These are phyloP conservation scores for Mrakia blollopis DNA, from an alignment of 768 basidiomycete species.

Conservation along the genomic window DNA sequence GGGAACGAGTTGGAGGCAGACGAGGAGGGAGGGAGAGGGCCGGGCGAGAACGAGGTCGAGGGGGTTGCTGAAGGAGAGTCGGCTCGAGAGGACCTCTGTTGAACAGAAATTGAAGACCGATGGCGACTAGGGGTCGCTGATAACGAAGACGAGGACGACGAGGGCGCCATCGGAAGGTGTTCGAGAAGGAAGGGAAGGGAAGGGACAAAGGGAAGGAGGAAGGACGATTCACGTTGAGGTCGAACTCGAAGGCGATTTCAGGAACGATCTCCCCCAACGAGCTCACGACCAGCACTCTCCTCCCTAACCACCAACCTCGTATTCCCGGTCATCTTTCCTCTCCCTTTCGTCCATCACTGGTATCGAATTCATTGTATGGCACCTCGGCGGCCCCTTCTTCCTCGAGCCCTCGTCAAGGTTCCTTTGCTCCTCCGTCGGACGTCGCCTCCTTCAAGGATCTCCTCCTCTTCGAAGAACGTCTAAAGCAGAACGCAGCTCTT, in stretches of 20 bases:
- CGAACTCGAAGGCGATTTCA: background rate
- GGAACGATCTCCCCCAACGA: background rate
- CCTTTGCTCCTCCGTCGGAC: conserved; percentile 59
- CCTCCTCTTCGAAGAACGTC: conserved; percentile 88
- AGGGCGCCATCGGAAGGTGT: background rate
- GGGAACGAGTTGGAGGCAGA: too few species aligned
- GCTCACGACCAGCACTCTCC: background rate
- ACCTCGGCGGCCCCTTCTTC: conserved; percentile 13
- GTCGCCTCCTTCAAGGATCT: conserved; percentile 78
- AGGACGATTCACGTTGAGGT: background rate
- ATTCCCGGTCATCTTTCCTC: background rate
- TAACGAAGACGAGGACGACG: background rate
- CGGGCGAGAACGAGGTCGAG: background rate
- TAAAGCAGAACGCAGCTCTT: conserved; percentile 84
- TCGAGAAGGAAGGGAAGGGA: background rate
- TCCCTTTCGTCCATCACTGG: background rate
- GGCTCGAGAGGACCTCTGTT: background rate
- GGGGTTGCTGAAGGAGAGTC: background rate
- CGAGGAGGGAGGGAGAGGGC: background rate
- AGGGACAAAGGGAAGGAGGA: too few species aligned
- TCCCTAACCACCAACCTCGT: background rate
- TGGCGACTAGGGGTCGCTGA: background rate
- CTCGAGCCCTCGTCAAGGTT: background rate
- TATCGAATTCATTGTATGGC: background rate
- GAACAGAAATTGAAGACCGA: background rate